phyloP scores from a whole-genome alignment of 257 asterid genomes.

The Nicotiana tabacum region DNA sequence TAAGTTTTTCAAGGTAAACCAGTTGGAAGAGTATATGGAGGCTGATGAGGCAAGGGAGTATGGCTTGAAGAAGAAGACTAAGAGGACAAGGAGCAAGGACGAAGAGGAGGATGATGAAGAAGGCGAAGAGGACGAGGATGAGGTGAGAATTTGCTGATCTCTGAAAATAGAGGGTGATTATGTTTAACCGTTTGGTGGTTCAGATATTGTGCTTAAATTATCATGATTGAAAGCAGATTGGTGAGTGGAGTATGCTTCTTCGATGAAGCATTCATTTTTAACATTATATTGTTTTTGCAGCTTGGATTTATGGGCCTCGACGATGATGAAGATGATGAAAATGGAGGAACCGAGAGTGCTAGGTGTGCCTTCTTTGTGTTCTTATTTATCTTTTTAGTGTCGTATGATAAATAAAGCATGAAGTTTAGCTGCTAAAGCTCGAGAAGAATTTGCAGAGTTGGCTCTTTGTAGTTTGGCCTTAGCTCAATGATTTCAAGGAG shows the following conservation, averaged over 20 bases:
- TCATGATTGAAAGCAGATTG: constrained; percentile 7
- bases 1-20: constrained; percentile 71
- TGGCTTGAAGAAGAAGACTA: constrained; percentile 40
- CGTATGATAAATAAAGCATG: background rate
- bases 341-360: constrained; percentile 42
- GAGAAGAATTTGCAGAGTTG: background rate
- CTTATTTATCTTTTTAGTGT: background rate
- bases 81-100: constrained; percentile 5
- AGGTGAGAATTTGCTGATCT: constrained; percentile 26
- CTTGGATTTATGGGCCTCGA: constrained; percentile 66
- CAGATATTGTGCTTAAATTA: background rate
- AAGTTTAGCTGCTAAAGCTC: background rate
- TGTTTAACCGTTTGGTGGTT: constrained; percentile 1
- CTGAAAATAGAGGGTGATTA: constrained; percentile 51
- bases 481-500: constrained; percentile 3
- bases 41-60: constrained; percentile 78
- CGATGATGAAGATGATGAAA: constrained; percentile 40
- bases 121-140: constrained; percentile 38
- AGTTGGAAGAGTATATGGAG: constrained; percentile 65
- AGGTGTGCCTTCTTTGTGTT: constrained; percentile 36
- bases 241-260: constrained; percentile 12
- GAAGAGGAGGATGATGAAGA: constrained; percentile 37
- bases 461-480: background rate
- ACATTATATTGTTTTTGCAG: constrained; percentile 33
- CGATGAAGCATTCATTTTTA: background rate